phyloP scores from a whole-genome alignment of 106 monocot genomes.

The Allium fistulosum region DNA sequence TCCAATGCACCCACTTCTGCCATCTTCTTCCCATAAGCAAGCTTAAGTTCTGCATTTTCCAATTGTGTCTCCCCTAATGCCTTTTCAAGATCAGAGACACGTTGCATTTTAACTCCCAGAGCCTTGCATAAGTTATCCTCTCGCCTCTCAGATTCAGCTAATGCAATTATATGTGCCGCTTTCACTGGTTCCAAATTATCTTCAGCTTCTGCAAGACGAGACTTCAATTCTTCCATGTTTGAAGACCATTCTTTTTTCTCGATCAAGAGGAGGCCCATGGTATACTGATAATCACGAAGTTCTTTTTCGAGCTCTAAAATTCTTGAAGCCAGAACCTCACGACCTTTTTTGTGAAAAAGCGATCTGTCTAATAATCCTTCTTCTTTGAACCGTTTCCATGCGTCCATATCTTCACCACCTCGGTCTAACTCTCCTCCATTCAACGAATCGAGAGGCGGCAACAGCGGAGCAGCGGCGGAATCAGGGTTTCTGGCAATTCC shows the following conservation, averaged over 20 bases:
- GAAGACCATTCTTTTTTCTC: constrained; percentile 81
- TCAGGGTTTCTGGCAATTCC: background rate
- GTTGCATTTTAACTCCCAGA: constrained; percentile 76
- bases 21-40: constrained; percentile 61
- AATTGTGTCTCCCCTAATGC: constrained; percentile 58
- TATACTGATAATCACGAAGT: constrained; percentile 83
- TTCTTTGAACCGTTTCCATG: constrained; percentile 49
- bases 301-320: constrained; percentile 13
- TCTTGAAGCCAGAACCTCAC: constrained; percentile 30
- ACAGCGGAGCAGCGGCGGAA: background rate
- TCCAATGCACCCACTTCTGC: constrained; percentile 69
- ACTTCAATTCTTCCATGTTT: constrained; percentile 47
- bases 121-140: constrained; percentile 73
- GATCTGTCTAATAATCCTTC: constrained; percentile 70
- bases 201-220: constrained; percentile 37
- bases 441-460: constrained; percentile 8
- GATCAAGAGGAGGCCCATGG: constrained; percentile 90
- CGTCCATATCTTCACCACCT: constrained; percentile 11
- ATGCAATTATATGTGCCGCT: constrained; percentile 44
- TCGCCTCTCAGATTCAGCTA: constrained; percentile 63
- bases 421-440: background rate
- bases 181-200: constrained; percentile 81
- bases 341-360: constrained; percentile 51
- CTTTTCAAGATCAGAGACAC: constrained; percentile 80
- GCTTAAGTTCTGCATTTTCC: constrained; percentile 60